Base-by-base conservation (phyloP, 1,284 basidiomycete genomes). In the Puccinia horiana region DNA sequence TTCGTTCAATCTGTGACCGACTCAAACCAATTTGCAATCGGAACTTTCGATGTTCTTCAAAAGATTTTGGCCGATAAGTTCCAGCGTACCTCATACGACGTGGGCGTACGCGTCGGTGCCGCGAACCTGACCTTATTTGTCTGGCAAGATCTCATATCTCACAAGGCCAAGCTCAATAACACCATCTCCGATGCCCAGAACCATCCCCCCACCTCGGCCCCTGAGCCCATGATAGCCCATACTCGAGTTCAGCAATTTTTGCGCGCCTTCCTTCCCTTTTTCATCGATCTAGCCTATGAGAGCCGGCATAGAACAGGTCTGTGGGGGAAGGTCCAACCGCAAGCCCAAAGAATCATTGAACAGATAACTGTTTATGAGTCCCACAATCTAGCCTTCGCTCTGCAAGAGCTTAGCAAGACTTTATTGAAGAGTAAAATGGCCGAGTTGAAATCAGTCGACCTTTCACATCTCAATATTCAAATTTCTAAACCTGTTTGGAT, bases 401-500 rank as follows among this genome's bases (percentile, higher is more conserved):
- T 82, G n/a, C 61, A 44, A 40, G 49, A 76, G 44, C 73, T 82
- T 14, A 47, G 81, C 29, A 40, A 29, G 40, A 67, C 35, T 16
- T 23, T 56, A 47, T 18, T 61, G 20, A 40, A 69, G 29, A 52
- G 4, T 23, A 37, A 26, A 26, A 54, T 14, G n/a, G 35, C 4
- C 2, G 26, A 35, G 11, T 44, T 52, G 32, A 56, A 26, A 47
- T 75, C 63, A 42, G 74, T 65, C 56, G 73, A 82, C 23, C 37
- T 56, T 23, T 79, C 77, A 18, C 29, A 82, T 47, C 61, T 69
- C 18, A 47, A 63, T 6, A 70, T 67, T 69, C 47, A 70, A 47
- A 58, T 82, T 37, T 75, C 73, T 16, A 70, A 65, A 47, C 58
- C 74, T 20, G 29, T 82, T 44, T 82, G 81, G 81, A 69, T 47